Evolutionary conservation across 495 filamentous ascomycete genomes (phyloP), one percentile per base, ranked within the genome.

Genomic region (Aspergillus heteromorphus): DNA sequence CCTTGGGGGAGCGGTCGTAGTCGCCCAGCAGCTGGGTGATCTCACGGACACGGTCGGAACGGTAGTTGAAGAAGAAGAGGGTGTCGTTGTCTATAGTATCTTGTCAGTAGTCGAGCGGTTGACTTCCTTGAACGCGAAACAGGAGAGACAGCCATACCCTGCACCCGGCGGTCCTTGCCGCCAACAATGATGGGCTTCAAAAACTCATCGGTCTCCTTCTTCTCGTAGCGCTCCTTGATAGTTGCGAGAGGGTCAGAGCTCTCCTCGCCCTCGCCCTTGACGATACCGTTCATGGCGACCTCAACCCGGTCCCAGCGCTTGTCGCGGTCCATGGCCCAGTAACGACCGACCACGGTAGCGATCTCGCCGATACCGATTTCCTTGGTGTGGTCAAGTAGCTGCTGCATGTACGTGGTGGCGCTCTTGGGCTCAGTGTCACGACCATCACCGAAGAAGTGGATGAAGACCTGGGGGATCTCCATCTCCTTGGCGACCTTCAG

Each of bases 1-100:
- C 89, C 56, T 77, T 79, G 48, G 92, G 91, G 16, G 89, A 93
- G 61, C 88, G 87, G 76, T 98, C 95, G 62, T 91, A 83, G 67
- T 85, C 87, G 64, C 93, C 95, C 23, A 98, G 77, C 41, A 97
- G 79, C 75, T 97, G 93, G 50, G 92, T 96, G 66, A 97, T 86
- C 68, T 98, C 92, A 61, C 95, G 90, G 48, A 95, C 92, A 69
- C 93, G 92, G 67, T 98, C 93, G 34, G 93, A 97, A 61, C 93
- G 92, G 82, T 98, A 98, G 83, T 98, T 98, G 88, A 98, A 98
- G 84, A 97, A 97, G 81, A 98, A 97, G 63, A 96, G 83, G 45
- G 89, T 92, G 65, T 98, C 93, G 57, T 85, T 81, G 66, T 97
- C 89, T 91, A 48, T 36, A 10, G 38, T 16, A 10, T 7, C 47